Evolutionary conservation across 768 basidiomycete species (phyloP), one percentile per base, ranked within the genome.

Genomic region (Kwoniella sp.): DNA sequence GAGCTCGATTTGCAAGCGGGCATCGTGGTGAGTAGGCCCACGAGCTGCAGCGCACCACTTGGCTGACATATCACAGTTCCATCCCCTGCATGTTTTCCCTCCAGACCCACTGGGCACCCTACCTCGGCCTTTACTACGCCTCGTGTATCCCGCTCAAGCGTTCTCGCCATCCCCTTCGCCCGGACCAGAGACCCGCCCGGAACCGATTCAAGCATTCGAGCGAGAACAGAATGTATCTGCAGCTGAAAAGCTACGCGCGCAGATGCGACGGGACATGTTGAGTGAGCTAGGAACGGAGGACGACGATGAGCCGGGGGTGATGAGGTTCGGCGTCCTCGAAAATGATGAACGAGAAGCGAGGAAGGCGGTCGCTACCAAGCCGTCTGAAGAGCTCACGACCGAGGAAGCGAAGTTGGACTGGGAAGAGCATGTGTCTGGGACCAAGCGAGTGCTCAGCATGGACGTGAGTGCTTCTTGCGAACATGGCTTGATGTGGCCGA

Each of bases 41-140:
- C 36, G 26, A 12, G 15, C 19, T 36, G 19, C 34, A 36, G 15
- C 15, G 15, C 19, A n/a, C 15, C 19, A 14, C 19, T 36, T 27
- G 40, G 44, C 43, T 29, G 11, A 14, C 27, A n/a, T 46, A 8
- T 22, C 11, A 20, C 57, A 73, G 72, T 73, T 73, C 50, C 72
- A 73, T 41, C 72, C 72, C 9, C 67, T 73, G 10, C 65, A 71
- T 46, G 56, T 70, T 48, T 23, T 66, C 19, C 72, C 72, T 2
- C 57, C 52, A 6, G 54, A 63, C 7, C 63, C 72, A 19, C 48
- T 59, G 1, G 44, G 47, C 15, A 73, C 72, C 11, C 43, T 71
- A 7, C 72, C 72, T 2, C 33, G 40, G 19, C 68, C 68, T 0
- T 50, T 73, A 3, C 51, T 70, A 3, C 49, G 47, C 10, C 56